phyloP scores from a whole-genome alignment of 2,329 filamentous ascomycete genomes.

The Colletotrichum truncatum region DNA sequence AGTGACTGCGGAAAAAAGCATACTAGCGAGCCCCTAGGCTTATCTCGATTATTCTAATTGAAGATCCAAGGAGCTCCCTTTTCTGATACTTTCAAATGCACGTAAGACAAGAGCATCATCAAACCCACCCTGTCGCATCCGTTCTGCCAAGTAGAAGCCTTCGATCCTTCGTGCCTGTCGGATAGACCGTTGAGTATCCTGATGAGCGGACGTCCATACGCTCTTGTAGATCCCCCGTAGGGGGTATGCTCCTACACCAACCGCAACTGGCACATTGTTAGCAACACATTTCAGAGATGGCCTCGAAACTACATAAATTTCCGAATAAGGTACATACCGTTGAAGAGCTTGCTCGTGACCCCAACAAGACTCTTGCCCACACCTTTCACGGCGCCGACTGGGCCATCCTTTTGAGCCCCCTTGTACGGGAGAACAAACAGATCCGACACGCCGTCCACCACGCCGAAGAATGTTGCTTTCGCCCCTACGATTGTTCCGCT shows the following conservation, averaged over 20 bases:
- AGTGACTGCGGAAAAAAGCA: too few relatives aligned
- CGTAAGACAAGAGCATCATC: too few relatives aligned
- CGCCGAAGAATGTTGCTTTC: conserved; percentile 51
- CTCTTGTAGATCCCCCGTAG: conserved; percentile 33
- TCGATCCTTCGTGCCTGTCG: too few relatives aligned
- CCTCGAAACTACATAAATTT: background rate
- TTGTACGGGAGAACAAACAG: conserved; percentile 52
- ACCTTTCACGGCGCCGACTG: conserved; percentile 50
- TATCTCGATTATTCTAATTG: too few relatives aligned
- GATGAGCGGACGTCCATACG: too few relatives aligned
- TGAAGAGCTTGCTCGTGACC: conserved; percentile 32
- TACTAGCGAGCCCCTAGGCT: too few relatives aligned
- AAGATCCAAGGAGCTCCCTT: too few relatives aligned
- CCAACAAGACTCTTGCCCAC: conserved; percentile 50
- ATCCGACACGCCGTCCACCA: conserved; percentile 54
- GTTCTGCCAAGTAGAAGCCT: too few relatives aligned
- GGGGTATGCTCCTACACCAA: conserved; percentile 34
- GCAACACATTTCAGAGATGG: background rate
- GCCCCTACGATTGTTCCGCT: conserved; percentile 53
- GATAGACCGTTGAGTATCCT: too few relatives aligned
- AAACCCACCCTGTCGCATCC: too few relatives aligned
- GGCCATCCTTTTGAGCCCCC: conserved; percentile 49
- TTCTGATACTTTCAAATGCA: too few relatives aligned
- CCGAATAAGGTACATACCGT: conserved; percentile 16
- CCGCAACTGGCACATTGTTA: background rate